A percentile compares a stretch with the other conserved stretches of the same genome.
These are phyloP conservation scores for Aspergillus saccharolyticus DNA, from an alignment of 495 filamentous ascomycete genomes.

Conservation along the genomic window DNA sequence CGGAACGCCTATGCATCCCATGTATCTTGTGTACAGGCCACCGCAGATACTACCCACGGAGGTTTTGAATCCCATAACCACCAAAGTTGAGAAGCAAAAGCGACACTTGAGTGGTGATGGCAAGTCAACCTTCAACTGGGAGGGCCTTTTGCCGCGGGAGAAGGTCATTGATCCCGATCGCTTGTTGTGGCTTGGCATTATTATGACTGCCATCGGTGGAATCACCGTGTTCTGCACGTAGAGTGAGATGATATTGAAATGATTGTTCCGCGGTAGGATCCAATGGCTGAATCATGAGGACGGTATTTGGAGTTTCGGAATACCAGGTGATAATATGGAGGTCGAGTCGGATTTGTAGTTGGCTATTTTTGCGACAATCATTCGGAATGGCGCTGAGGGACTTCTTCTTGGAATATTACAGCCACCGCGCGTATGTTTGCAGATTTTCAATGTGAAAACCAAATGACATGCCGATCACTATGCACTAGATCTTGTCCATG, in stretches of 20 bases:
- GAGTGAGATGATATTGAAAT: not conserved
- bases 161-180: slow-evolving; percentile 51
- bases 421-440: not conserved
- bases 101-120: slow-evolving; percentile 19
- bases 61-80: slow-evolving; percentile 57
- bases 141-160: slow-evolving; percentile 36
- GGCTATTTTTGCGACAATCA: not conserved
- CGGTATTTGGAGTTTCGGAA: slow-evolving; percentile 3
- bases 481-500: not conserved
- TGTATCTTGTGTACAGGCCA: slow-evolving; percentile 65
- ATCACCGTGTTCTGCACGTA: slow-evolving; percentile 34
- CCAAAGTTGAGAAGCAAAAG: slow-evolving; percentile 24
- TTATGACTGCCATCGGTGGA: slow-evolving; percentile 59
- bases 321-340: not conserved
- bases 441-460: not conserved
- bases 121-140: slow-evolving; percentile 38
- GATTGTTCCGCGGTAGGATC: not conserved
- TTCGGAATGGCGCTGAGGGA: slow-evolving; percentile 7
- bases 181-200: slow-evolving; percentile 67
- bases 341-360: no score
- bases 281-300: not conserved
- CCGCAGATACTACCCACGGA: slow-evolving; percentile 72
- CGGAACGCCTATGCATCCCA: slow-evolving; percentile 63
- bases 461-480: not conserved
- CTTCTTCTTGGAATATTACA: slow-evolving; percentile 2